Percentiles rank a stretch among this genome's conserved stretches.
These are phyloP conservation scores for Sordariomycetes sp. DNA, from an alignment of 2,329 filamentous ascomycete species.

Conservation along the genomic window DNA sequence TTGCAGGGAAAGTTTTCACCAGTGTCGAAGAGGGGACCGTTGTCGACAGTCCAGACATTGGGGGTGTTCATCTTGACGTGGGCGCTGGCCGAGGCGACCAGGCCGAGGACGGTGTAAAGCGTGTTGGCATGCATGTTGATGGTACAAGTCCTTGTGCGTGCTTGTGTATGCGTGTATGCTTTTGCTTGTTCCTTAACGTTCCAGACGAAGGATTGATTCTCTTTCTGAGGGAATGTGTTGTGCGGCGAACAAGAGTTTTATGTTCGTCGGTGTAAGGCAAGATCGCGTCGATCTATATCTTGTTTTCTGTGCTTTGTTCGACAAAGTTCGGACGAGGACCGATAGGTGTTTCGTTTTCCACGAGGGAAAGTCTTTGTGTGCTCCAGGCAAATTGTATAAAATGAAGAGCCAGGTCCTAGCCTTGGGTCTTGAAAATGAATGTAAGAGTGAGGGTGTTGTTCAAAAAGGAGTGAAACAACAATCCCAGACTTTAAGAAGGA, in stretches of 20 bases:
- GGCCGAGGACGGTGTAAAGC: conserved; percentile 32
- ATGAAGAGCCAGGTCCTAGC: conserved; percentile 20
- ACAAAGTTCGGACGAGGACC: conserved; percentile 2
- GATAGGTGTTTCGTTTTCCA: too few species aligned
- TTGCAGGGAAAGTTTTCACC: conserved; percentile 81
- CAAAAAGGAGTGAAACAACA: background rate
- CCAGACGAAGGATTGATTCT: conserved; percentile 19
- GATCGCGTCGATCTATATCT: background rate
- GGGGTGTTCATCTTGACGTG: conserved; percentile 68
- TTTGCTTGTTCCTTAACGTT: conserved; percentile 21
- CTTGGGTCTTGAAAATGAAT: conserved; percentile 14
- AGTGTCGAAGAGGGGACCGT: conserved; percentile 45
- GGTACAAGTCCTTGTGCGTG: conserved; percentile 17
- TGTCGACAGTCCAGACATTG: conserved; percentile 45
- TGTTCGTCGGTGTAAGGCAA: background rate
- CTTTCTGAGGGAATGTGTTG: conserved; percentile 1
- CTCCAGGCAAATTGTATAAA: conserved; percentile 14
- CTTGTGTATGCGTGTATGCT: too few species aligned
- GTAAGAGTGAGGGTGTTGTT: conserved; percentile 4
- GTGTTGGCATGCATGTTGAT: conserved; percentile 35
- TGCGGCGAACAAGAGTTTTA: background rate
- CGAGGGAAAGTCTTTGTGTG: conserved; percentile 2
- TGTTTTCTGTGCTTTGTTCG: background rate
- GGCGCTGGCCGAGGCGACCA: conserved; percentile 48
- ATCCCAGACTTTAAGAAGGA: conserved; percentile 4